Percentiles rank a stretch among this genome's conserved stretches.
phyloP scores from a whole-genome alignment of 2,329 filamentous ascomycete species.

The Ciborinia camelliae region DNA sequence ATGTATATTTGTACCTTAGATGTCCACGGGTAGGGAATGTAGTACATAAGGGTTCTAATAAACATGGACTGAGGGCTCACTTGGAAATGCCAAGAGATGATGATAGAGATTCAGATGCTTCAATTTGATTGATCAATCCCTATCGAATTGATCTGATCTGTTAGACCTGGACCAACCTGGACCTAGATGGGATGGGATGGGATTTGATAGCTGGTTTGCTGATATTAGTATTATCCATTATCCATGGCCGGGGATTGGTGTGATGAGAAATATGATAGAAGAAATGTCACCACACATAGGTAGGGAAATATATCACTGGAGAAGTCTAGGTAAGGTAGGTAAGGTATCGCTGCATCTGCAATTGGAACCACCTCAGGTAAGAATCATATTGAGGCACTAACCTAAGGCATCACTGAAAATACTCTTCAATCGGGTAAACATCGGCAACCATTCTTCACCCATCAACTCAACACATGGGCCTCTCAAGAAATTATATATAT shows the following conservation, averaged over 20 bases:
- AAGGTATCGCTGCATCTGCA: too few relatives aligned
- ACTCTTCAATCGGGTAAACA: neutral
- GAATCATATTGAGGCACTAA: neutral
- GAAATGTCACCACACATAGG: too few relatives aligned
- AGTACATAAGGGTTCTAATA: too few relatives aligned
- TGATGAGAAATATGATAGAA: neutral
- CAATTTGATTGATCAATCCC: too few relatives aligned
- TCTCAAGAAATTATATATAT: neutral
- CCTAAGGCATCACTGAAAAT: neutral
- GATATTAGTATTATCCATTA: too few relatives aligned
- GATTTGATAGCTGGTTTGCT: neutral
- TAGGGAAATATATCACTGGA: neutral
- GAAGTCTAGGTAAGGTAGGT: neutral
- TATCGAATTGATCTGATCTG: too few relatives aligned
- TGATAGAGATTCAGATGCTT: neutral
- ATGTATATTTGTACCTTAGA: too few relatives aligned
- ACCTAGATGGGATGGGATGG: neutral
- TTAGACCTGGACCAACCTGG: too few relatives aligned
- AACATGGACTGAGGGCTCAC: neutral
- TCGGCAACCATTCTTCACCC: neutral
- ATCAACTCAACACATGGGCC: neutral
- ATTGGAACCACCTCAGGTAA: too few relatives aligned
- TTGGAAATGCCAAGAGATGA: constrained; percentile 6
- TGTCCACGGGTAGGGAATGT: too few relatives aligned
- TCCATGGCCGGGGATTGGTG: too few relatives aligned